Base-by-base conservation (phyloP, 2,329 filamentous ascomycete species). In the Cercospora sp. region DNA sequence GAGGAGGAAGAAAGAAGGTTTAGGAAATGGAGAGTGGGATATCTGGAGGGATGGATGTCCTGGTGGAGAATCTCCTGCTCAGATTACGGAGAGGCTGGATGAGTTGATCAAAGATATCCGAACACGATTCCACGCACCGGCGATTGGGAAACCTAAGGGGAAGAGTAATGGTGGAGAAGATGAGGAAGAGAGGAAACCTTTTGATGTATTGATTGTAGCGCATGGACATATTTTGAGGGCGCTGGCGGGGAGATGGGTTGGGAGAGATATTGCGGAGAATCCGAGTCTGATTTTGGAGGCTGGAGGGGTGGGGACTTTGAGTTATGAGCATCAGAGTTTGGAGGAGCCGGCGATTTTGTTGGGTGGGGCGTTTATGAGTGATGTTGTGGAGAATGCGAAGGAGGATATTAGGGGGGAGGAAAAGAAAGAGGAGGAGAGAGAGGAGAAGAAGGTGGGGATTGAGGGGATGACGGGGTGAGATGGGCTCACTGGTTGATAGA, bases 171-270 rank as follows among this genome's bases (percentile, higher is more conserved):
- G n/a, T 5, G 33, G 18, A 10, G 51, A 57, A n/a, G 51, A 57
- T 20, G 20, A 20, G 13, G 51, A 57, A n/a, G 51, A 57, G 12
- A 26, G 51, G 12, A 57, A 30, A n/a, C 51, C 51, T 28, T 28
- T 61, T 28, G 91, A 94, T 78, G 88, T 94, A 18, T 79, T 94
- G 26, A 84, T 97, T 60, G 92, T 97, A 5, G 94, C 92, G 23
- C 94, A 97, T 77, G 94, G 94, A 0, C 94, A 97, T 81, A 94
- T 97, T 66, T 82, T 97, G 63, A 85, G 94, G 16, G 92, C 92
- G 0, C 93, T 97, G 78, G 93, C 94, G 6, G 92, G 94, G 84
- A 86, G 93, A 33, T 97, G 94, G 94, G 86, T 89, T 0, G 88
- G 88, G 0, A 91, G 91, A 81, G 84, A 87, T 12, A 82, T 97